A percentile compares a stretch with the other conserved stretches of the same genome.
Evolutionary conservation across 2,329 filamentous ascomycete species (phyloP).

Genomic region (Nemania sp.): DNA sequence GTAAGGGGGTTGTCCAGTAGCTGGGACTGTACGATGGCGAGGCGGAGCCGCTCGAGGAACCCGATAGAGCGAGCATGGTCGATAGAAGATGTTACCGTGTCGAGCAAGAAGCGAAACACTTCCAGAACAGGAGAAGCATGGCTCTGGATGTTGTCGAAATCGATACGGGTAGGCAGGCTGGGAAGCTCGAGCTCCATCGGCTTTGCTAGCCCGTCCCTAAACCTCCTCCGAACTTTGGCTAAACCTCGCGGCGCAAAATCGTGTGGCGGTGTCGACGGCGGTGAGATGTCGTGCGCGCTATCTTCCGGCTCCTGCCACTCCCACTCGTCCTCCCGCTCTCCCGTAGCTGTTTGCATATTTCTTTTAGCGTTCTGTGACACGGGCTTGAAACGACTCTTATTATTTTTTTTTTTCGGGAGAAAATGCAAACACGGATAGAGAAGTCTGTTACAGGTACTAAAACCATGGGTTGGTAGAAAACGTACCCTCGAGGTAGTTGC

Average conservation of each 20-base stretch:
- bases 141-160: constrained; percentile 33
- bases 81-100: constrained; percentile 40
- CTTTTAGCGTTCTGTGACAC: constrained; percentile 27
- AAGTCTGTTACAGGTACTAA: neutral
- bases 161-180: constrained; percentile 30
- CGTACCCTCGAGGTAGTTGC: constrained; percentile 42
- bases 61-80: constrained; percentile 38
- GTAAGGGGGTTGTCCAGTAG: constrained; percentile 39
- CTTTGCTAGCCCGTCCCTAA: constrained; percentile 35
- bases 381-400: neutral
- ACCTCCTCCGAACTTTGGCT: constrained; percentile 37
- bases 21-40: constrained; percentile 40
- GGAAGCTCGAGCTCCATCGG: constrained; percentile 35
- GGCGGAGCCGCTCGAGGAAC: constrained; percentile 41
- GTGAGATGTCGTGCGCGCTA: constrained; percentile 34
- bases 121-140: constrained; percentile 36
- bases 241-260: constrained; percentile 41
- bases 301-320: constrained; percentile 37
- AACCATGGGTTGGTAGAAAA: neutral
- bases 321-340: constrained; percentile 34
- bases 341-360: constrained; percentile 30
- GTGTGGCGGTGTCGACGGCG: constrained; percentile 36
- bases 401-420: too few relatives aligned
- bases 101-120: constrained; percentile 32
- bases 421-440: neutral